Evolutionary conservation across 1,139 yeast genomes (phyloP).

Genomic region (Pneumocystis sp.): DNA sequence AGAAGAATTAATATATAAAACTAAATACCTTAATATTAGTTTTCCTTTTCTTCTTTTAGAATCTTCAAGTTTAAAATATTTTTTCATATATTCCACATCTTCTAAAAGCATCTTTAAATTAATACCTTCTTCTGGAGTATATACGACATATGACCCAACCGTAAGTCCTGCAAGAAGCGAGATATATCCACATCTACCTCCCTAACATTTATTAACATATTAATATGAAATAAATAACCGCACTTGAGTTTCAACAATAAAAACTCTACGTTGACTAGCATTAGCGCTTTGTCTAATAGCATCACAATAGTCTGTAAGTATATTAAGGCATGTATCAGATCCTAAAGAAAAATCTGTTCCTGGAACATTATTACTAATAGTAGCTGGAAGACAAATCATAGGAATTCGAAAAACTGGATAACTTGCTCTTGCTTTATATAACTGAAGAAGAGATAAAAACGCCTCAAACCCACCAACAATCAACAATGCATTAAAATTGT

Average conservation of each 20-base stretch:
- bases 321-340: conserved; percentile 82
- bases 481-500: conserved; percentile 67
- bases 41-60: conserved; percentile 83
- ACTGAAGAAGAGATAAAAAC: conserved; percentile 64
- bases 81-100: conserved; percentile 57
- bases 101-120: conserved; percentile 55
- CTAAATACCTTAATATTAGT: conserved; percentile 35
- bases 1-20: not conserved
- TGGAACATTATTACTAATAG: conserved; percentile 94
- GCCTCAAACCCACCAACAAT: conserved; percentile 95
- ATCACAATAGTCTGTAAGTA: conserved; percentile 83
- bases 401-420: conserved; percentile 91
- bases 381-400: conserved; percentile 84
- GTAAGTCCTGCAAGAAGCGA: conserved; percentile 81
- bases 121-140: conserved; percentile 82
- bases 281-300: conserved; percentile 90
- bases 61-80: conserved; percentile 54
- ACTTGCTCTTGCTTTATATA: conserved; percentile 51
- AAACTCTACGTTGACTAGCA: conserved; percentile 84
- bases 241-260: conserved; percentile 79
- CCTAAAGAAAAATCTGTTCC: conserved; percentile 94
- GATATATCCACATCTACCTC: conserved; percentile 88
- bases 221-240: not conserved
- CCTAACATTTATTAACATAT: conserved; percentile 23
- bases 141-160: conserved; percentile 84